Base-by-base conservation (phyloP, 345 rosid genomes). In the Aquilaria malaccensis region DNA sequence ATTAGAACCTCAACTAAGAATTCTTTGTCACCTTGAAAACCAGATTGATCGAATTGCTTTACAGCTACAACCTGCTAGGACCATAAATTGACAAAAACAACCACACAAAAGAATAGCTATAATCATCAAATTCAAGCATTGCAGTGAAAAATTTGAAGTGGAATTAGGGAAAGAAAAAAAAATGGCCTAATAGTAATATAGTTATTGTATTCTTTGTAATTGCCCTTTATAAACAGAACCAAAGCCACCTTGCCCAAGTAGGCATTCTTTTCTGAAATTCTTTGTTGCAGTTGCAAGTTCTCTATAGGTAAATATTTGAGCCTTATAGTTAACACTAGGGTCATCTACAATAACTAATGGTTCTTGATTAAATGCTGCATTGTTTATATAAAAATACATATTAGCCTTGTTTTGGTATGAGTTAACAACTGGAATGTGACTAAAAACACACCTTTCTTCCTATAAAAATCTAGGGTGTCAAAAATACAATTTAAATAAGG, bases 1-100 rank as follows among this genome's bases (percentile, higher is more conserved):
- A 88, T 91, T 52, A 88, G 83, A 66, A 88, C 90, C 77, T 91
- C 96, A 49, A 85, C 92, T 13, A 86, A 82, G 66, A 86, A 88
- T 76, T 91, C 95, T 60, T 78, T 83, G 32, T 91, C 95, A 46
- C 96, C 96, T 85, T 91, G 98, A 45, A 33, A 45, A 55, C 96
- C 83, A 11, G 69, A 63, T 6, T 66, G 57, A 67, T 91, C 91
- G 52, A 85, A 85, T 69, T 76, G 73, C 65, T 88, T 88, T 22
- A 88, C 85, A 37, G 96, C 98, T 67, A 88, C 85, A 63, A 62
- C 76, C 84, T 85, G 78, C 53, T 15, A 59, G 13, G 49, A 31
- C 33, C 52, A 64, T 43, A 2, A n/a, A 12, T 68, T 48, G 54
- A 37, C 32, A 46, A n/a, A 45, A 63, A 30, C 30, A 48, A 5